Conservation (phyloP, 2,329 filamentous ascomycete genomes). For the Xylaria digitata region DNA sequence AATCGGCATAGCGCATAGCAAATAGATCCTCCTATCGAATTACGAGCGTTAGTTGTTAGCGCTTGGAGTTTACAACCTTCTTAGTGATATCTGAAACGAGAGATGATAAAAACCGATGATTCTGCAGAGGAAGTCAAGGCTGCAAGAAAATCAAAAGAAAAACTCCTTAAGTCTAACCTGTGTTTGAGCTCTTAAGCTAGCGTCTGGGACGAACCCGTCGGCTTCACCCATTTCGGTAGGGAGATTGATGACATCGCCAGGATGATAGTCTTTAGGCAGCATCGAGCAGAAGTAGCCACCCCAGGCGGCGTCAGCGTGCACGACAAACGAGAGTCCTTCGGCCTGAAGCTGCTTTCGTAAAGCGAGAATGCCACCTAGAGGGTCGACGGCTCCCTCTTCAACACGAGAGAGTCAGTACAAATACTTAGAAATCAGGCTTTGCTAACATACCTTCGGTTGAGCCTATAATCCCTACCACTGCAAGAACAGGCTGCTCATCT, state of each 20-base stretch:
- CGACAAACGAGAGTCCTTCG: conserved; percentile 57
- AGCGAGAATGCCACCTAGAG: conserved; percentile 52
- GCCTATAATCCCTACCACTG: conserved; percentile 59
- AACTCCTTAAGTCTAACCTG: conserved; percentile 36
- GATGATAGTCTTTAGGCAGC: conserved; percentile 51
- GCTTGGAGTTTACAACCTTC: background rate
- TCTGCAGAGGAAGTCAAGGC: background rate
- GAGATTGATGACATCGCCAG: conserved; percentile 45
- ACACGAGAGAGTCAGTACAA: conserved; percentile 1
- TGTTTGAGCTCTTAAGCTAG: conserved; percentile 51
- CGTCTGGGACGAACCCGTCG: conserved; percentile 52
- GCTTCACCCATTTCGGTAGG: conserved; percentile 46
- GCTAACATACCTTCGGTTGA: conserved; percentile 55
- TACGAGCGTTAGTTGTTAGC: background rate
- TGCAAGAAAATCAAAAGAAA: background rate
- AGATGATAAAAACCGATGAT: no score
- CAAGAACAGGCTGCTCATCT: conserved; percentile 53
- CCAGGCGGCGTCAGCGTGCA: conserved; percentile 63
- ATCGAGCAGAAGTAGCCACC: conserved; percentile 62
- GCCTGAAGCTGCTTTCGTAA: conserved; percentile 56
- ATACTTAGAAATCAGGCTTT: background rate
- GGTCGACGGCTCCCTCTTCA: conserved; percentile 58
- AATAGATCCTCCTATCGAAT: conserved; percentile 50
- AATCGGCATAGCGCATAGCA: conserved; percentile 55
- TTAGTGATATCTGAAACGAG: background rate